phyloP scores from a whole-genome alignment of 208 protist species.

The Leishmania tarentolae region DNA sequence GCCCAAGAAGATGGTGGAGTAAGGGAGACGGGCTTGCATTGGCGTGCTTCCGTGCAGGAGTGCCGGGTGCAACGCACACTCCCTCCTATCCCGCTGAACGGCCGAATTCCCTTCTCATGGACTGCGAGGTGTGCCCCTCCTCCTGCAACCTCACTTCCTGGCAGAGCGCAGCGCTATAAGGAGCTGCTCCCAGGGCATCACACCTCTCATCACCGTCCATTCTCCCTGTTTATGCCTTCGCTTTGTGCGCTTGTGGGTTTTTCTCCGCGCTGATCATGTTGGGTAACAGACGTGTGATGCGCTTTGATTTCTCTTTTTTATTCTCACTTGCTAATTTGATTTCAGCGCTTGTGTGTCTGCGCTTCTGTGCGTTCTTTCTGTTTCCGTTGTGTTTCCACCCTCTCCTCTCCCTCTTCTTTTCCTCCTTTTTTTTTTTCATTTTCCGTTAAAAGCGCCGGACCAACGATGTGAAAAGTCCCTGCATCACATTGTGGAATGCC shows the following conservation, averaged over 20 bases:
- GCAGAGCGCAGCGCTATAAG: neutral
- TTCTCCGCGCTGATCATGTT: conserved; percentile 19
- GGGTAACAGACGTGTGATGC: conserved; percentile 31
- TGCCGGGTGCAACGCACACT: neutral
- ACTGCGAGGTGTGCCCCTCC: neutral
- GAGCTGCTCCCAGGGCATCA: neutral
- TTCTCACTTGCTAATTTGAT: neutral
- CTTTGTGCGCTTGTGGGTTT: neutral
- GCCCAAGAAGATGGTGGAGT: conserved; percentile 95
- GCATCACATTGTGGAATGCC: neutral
- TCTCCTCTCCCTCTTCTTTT: conserved; percentile 12
- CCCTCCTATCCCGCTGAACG: neutral
- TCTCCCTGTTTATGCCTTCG: too few relatives aligned
- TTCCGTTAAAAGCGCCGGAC: neutral
- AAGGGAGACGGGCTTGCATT: neutral
- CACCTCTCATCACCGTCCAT: neutral
- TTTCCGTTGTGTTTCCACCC: conserved; percentile 6
- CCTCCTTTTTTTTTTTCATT: conserved; percentile 24
- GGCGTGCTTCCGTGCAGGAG: neutral
- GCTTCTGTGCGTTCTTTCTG: conserved; percentile 1
- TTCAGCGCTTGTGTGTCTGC: neutral
- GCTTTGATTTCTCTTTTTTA: neutral
- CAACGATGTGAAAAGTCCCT: neutral
- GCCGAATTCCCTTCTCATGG: neutral
- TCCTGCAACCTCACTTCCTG: neutral